Base-by-base conservation (phyloP, 2,329 filamentous ascomycete species). In the Aspergillus aculeatinus region DNA sequence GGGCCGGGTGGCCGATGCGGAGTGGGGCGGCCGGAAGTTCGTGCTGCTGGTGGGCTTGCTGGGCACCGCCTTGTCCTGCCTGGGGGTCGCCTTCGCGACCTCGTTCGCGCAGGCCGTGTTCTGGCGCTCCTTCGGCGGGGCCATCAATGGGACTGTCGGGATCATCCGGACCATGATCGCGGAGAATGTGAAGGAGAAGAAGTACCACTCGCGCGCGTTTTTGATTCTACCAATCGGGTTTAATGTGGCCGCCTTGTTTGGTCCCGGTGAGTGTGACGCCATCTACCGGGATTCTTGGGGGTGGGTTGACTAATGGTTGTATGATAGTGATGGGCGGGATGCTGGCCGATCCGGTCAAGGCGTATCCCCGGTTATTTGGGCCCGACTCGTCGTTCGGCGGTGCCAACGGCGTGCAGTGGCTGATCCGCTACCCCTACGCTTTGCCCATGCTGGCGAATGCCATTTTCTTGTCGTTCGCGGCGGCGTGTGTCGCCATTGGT, bases 11-110 rank as follows among this genome's bases (percentile, higher is more conserved):
- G 83, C 84, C 0, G 84, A 87, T 67, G 87, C 88, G 1, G 83
- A 84, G 56, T 80, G 78, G 60, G 81, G 82, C 51, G 92, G 92
- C 1, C 83, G 92, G 48, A 96, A 95, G 74, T 85, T 84, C 6
- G 90, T 94, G 14, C 79, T 96, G 44, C 79, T 95, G 60, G 85
- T 95, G 52, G 91, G 92, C 0, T 76, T 96, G 25, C 63, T 86
- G 0, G 91, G 91, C 0, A 92, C 88, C 0, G 82, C 82, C 52
- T 68, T 88, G 10, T 87, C 87, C 5, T 87, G 85, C 62, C 69
- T 90, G 19, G 88, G 87, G 0, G 89, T 91, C 67, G 89, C 87
- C 0, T 89, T 91, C 68, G 85, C 86, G 12, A 80, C 80, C 19
- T 87, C 80, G 25, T 91, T 92, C 67, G 79, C 77, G 52, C 74